Evolutionary conservation across 2,329 filamentous ascomycete genomes (phyloP).

Genomic region (Penicillium palitans): DNA sequence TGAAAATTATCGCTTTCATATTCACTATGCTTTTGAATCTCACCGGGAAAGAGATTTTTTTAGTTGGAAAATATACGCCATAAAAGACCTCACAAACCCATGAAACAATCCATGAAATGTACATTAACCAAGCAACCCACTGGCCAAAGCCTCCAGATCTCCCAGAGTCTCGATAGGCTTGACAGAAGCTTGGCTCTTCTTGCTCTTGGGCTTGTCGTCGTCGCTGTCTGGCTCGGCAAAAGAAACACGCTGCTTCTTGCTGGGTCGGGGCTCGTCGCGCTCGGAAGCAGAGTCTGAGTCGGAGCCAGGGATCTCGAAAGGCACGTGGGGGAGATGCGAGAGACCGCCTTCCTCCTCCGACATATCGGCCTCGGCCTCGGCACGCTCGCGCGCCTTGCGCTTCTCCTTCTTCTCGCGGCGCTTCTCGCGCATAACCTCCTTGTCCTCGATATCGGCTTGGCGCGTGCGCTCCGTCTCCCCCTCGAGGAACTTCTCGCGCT

Average conservation of each 20-base stretch:
- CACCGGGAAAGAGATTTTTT: not conserved
- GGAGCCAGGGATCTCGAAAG: conserved; percentile 23
- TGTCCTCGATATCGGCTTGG: conserved; percentile 78
- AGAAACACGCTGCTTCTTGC: conserved; percentile 45
- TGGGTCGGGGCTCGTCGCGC: conserved; percentile 32
- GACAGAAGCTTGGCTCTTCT: conserved; percentile 15
- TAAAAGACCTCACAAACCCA: conserved; percentile 16
- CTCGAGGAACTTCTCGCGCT: conserved; percentile 75
- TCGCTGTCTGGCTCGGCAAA: conserved; percentile 32
- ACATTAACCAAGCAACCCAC: conserved; percentile 42
- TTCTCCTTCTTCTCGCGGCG: conserved; percentile 52
- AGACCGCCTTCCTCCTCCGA: conserved; percentile 28
- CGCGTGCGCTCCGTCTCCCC: conserved; percentile 70
- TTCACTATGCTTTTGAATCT: conserved; percentile 26
- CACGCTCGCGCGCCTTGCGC: conserved; percentile 43
- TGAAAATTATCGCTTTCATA: conserved; percentile 9
- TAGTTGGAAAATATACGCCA: conserved; percentile 11
- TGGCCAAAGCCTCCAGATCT: conserved; percentile 50
- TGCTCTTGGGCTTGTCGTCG: conserved; percentile 30
- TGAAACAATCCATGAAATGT: conserved; percentile 6
- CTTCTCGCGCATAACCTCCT: conserved; percentile 75
- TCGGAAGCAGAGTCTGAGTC: conserved; percentile 25
- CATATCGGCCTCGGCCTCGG: conserved; percentile 34
- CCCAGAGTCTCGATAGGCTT: conserved; percentile 47
- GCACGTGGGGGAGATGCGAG: conserved; percentile 23